These are phyloP conservation scores for Fusarium stilboides DNA, from an alignment of 2,329 filamentous ascomycete genomes.

Conservation along the genomic window DNA sequence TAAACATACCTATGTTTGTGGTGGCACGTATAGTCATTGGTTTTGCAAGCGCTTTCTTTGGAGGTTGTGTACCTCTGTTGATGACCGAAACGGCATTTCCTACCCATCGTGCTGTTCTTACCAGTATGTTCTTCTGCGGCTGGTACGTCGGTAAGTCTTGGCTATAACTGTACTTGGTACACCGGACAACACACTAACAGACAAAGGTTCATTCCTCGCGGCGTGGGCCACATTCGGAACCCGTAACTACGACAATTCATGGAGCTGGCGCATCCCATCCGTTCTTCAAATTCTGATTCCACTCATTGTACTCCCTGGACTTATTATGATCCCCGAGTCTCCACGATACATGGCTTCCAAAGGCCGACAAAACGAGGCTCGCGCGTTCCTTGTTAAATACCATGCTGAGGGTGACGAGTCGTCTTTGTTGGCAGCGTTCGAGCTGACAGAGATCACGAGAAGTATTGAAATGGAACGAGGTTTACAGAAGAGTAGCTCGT, in stretches of 20 bases:
- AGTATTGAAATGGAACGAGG: constrained; percentile 29
- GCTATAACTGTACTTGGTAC: no score
- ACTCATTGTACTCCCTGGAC: constrained; percentile 15
- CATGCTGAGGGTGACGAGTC: constrained; percentile 24
- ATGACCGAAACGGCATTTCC: constrained; percentile 34
- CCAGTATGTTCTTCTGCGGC: constrained; percentile 16
- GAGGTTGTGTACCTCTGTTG: constrained; percentile 20
- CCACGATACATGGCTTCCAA: constrained; percentile 21
- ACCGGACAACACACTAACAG: no score
- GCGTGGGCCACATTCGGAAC: constrained; percentile 35
- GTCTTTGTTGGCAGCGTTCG: constrained; percentile 16
- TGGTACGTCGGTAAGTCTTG: constrained; percentile 19
- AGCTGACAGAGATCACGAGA: constrained; percentile 20
- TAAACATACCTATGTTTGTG: constrained; percentile 1
- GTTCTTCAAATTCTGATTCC: constrained; percentile 59
- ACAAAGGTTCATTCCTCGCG: constrained; percentile 18
- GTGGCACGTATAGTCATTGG: no score
- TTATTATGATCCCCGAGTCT: constrained; percentile 22
- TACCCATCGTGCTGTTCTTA: constrained; percentile 26
- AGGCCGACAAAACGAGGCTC: constrained; percentile 17
- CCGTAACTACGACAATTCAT: constrained; percentile 39
- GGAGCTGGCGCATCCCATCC: constrained; percentile 65
- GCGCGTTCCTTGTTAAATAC: constrained; percentile 8
- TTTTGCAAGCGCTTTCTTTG: constrained; percentile 12
- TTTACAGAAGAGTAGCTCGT: constrained; percentile 9